Base-by-base conservation (phyloP, 345 rosid genomes). In the Rhodamnia argentea region DNA sequence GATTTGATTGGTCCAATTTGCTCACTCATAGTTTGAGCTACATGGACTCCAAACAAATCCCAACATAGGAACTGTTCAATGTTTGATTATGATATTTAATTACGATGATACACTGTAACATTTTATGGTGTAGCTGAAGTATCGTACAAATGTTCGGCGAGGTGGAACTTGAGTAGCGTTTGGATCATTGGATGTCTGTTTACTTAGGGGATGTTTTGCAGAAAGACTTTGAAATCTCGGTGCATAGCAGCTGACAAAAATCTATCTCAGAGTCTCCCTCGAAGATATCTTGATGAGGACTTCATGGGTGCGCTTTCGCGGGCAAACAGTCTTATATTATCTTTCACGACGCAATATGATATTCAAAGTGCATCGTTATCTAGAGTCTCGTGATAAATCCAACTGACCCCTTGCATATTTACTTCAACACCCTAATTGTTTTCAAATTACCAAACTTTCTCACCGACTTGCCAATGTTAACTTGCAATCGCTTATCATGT, bases 341-440 rank as follows among this genome's bases (percentile, higher is more conserved):
- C 22, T 1, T 3, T 10, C 1, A 0, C 22, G 15, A 0, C 10
- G 7, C 2, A 4, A 14, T 3, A 15, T 15, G 42, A 40, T 15
- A 29, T 6, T 3, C 18, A 13, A n/a, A 60, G 6, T 9, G 3
- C 18, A 16, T n/a, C 18, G 13, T 13, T 62, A 8, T 15, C 10
- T 14, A 62, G 8, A 15, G 22, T 29, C 3, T 29, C 22, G 0
- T 14, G 11, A 15, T 9, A 15, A 15, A 62, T 5, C 22, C n/a
- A n/a, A n/a, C n/a, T n/a, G n/a, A n/a, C n/a, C 20, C 4, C 5
- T 56, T 56, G 13, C n/a, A 56, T 3, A 23, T 9, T n/a, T 11
- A 11, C 60, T 23, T 4, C n/a, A 23, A 3, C 11, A 56, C n/a
- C 13, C 12, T 0, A 60, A 60, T 15, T 62, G 12, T 62, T 62